Evolutionary conservation across 768 basidiomycete genomes (phyloP).

Genomic region (Leccinum rimulosum): DNA sequence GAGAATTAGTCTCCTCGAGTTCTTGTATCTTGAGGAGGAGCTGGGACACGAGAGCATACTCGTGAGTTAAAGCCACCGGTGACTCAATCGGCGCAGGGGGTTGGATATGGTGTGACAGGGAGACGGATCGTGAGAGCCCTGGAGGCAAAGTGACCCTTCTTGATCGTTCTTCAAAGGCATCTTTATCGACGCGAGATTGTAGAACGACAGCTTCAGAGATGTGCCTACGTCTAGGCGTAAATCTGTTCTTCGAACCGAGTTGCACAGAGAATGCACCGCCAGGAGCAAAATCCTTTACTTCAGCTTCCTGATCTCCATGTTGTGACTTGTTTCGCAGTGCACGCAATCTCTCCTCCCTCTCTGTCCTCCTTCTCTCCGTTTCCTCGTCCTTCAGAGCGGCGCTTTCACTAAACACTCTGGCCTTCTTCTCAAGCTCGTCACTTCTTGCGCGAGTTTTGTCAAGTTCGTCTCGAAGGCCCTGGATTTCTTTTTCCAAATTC

Average conservation of each 20-base stretch:
- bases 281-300: conserved; percentile 62
- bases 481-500: conserved; percentile 79
- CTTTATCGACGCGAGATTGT: conserved; percentile 8
- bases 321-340: conserved; percentile 45
- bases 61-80: conserved; percentile 22
- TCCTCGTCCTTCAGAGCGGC: conserved; percentile 30
- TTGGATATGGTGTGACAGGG: conserved; percentile 22
- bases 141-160: conserved; percentile 19
- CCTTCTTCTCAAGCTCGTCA: conserved; percentile 68
- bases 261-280: conserved; percentile 40
- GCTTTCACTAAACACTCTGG: conserved; percentile 39
- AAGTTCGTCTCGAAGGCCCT: conserved; percentile 66
- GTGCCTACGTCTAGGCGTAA: conserved; percentile 27
- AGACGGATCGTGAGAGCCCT: conserved; percentile 25
- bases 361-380: conserved; percentile 28
- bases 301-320: conserved; percentile 30
- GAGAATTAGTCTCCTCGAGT: conserved; percentile 68
- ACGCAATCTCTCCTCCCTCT: conserved; percentile 51
- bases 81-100: conserved; percentile 9
- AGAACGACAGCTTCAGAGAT: conserved; percentile 26
- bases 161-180: conserved; percentile 12
- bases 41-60: conserved; percentile 64
- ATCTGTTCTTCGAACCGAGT: conserved; percentile 17
- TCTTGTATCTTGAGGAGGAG: conserved; percentile 74
- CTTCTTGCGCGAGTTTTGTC: conserved; percentile 72